Percentiles rank a stretch among this genome's conserved stretches.
phyloP scores from a whole-genome alignment of 176 grass and related monocot genomes.

The Carex scoparia region DNA sequence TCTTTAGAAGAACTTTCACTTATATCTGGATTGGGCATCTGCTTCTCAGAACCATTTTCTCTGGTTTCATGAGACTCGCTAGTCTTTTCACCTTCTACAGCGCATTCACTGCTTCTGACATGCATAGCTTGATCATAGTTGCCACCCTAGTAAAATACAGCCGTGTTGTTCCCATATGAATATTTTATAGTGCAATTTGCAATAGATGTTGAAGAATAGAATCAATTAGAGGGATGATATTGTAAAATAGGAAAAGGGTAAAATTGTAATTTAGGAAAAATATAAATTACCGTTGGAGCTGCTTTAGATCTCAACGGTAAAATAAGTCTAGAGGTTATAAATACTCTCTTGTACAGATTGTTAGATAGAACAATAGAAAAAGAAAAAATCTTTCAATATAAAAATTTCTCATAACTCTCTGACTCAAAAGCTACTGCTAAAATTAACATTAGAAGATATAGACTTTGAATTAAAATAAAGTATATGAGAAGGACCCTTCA shows the following conservation, averaged over 20 bases:
- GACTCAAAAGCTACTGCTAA: no score
- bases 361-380: no score
- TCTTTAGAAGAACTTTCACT: slow-evolving; percentile 19
- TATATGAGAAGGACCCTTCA: neutral
- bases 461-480: slow-evolving; percentile 1
- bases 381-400: no score
- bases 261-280: no score
- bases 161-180: neutral
- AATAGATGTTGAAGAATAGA: no score
- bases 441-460: neutral
- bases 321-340: no score
- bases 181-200: neutral
- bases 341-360: no score
- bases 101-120: neutral
- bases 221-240: no score
- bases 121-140: neutral
- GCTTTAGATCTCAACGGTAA: no score
- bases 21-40: neutral
- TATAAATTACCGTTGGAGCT: no score
- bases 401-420: no score
- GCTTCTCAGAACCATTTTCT: slow-evolving; percentile 18
- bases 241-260: no score
- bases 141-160: neutral
- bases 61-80: slow-evolving; percentile 23
- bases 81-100: neutral